These are phyloP conservation scores for Yarrowia sp. DNA, from an alignment of 805 yeast genomes.

Conservation along the genomic window DNA sequence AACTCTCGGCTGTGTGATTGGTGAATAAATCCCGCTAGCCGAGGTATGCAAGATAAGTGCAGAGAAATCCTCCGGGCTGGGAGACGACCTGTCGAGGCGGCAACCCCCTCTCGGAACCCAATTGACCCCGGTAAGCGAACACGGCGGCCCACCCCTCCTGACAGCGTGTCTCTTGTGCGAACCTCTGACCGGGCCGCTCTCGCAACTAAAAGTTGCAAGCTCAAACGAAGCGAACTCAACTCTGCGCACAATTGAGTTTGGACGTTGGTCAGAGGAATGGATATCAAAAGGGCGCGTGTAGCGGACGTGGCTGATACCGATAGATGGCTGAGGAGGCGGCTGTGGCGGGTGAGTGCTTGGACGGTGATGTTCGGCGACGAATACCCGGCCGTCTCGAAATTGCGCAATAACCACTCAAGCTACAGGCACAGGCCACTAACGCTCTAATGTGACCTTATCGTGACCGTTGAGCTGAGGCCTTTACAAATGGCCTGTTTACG, in stretches of 20 bases:
- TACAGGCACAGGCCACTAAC: background rate
- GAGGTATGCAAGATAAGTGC: slow-evolving; percentile 23
- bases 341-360: too few relatives aligned
- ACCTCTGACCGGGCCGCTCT: slow-evolving; percentile 12
- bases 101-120: background rate
- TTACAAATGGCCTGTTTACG: background rate
- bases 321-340: background rate
- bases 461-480: slow-evolving; percentile 3
- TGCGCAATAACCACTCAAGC: background rate
- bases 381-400: too few relatives aligned
- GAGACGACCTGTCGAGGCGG: background rate
- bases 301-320: too few relatives aligned
- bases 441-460: background rate
- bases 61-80: background rate
- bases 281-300: too few relatives aligned
- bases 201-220: background rate
- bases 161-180: background rate
- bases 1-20: slow-evolving; percentile 24
- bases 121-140: too few relatives aligned
- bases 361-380: too few relatives aligned
- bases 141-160: too few relatives aligned
- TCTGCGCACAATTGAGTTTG: background rate
- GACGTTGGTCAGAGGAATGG: background rate
- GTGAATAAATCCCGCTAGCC: slow-evolving; percentile 23
- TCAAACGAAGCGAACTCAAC: background rate